Conservation (phyloP, 1,284 basidiomycete genomes). For the Puccinia coronata region DNA sequence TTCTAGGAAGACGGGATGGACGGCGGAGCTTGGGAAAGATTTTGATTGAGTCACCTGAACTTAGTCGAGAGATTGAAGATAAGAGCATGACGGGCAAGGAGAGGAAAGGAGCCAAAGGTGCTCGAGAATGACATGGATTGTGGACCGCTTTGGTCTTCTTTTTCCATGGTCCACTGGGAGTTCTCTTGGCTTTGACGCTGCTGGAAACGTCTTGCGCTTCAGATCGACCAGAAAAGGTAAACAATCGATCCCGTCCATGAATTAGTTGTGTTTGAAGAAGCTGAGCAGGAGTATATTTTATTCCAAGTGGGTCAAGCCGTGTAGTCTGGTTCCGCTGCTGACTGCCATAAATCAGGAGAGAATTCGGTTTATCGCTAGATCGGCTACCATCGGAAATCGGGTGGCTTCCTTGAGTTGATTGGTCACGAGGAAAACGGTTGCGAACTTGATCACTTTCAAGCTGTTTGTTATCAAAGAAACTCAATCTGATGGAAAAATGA, state of each 20-base stretch:
- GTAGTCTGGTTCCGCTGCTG: not conserved
- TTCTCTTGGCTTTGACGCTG: not conserved
- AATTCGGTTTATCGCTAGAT: not conserved
- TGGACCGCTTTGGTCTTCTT: constrained; percentile 10
- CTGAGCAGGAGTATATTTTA: not conserved
- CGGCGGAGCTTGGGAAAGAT: not conserved
- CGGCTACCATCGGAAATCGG: not conserved
- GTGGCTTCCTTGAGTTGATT: not conserved
- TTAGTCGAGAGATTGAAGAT: constrained; percentile 8
- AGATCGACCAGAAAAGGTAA: not conserved
- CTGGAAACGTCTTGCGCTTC: not conserved
- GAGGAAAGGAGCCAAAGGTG: constrained; percentile 11
- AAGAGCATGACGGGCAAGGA: constrained; percentile 12
- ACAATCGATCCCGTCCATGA: not conserved
- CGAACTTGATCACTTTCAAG: not conserved
- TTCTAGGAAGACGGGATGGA: not conserved
- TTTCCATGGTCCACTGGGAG: not conserved
- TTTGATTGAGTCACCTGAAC: not conserved
- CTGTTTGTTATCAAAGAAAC: not conserved
- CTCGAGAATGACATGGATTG: constrained; percentile 7
- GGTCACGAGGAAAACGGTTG: not conserved
- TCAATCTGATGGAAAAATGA: not conserved
- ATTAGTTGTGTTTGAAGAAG: not conserved
- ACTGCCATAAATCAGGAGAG: not conserved
- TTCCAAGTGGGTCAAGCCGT: not conserved